Evolutionary conservation across 495 filamentous ascomycete species (phyloP).

Genomic region (Echria macrotheca): DNA sequence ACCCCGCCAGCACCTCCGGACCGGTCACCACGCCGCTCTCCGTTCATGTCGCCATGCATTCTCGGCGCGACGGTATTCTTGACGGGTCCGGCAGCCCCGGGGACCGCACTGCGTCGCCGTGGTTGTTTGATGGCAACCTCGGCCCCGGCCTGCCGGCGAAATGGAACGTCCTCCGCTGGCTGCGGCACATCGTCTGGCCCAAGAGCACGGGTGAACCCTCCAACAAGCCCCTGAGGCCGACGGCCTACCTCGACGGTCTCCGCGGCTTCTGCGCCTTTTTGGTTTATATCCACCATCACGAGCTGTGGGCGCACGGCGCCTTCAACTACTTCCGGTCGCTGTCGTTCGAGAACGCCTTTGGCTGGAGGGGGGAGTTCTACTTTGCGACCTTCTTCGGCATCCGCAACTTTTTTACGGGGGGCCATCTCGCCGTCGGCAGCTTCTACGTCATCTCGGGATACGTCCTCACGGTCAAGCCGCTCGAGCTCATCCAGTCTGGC

Average conservation of each 20-base stretch:
- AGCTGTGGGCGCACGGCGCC: slow-evolving; percentile 33
- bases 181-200: slow-evolving; percentile 23
- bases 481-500: slow-evolving; percentile 37
- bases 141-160: slow-evolving; percentile 13
- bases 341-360: slow-evolving; percentile 33
- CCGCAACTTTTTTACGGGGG: slow-evolving; percentile 40
- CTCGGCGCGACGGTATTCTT: slow-evolving; percentile 15
- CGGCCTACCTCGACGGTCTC: slow-evolving; percentile 45
- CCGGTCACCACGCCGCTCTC: no score
- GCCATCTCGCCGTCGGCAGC: slow-evolving; percentile 47
- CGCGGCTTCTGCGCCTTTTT: slow-evolving; percentile 42
- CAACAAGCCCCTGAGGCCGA: slow-evolving; percentile 26
- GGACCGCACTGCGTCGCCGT: neutral
- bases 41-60: slow-evolving; percentile 14
- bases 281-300: slow-evolving; percentile 44
- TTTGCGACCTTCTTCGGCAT: slow-evolving; percentile 33
- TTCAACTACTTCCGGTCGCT: slow-evolving; percentile 12
- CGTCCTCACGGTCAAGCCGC: slow-evolving; percentile 46
- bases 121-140: neutral
- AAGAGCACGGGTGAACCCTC: slow-evolving; percentile 4
- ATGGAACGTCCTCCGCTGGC: slow-evolving; percentile 16
- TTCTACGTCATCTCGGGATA: slow-evolving; percentile 49
- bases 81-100: slow-evolving; percentile 11
- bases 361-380: slow-evolving; percentile 31
- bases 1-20: no score